Evolutionary conservation across 331 rosid genomes (phyloP).

Genomic region (Quercus tomentella): DNA sequence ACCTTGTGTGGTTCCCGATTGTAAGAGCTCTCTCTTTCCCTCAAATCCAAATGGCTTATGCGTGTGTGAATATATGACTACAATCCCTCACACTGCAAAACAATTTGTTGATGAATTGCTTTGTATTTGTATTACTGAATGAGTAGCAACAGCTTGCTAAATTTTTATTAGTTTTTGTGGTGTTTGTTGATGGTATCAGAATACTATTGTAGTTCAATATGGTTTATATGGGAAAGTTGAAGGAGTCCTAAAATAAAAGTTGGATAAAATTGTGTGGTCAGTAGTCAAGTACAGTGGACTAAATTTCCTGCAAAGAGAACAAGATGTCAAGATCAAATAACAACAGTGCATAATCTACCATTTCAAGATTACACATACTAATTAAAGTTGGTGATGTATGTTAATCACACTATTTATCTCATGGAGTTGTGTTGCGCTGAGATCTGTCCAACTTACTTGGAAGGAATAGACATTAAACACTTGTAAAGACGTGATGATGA

Average conservation of each 20-base stretch:
- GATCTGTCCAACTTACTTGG: background rate
- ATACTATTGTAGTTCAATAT: background rate
- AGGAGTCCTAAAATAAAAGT: background rate
- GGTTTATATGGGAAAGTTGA: background rate
- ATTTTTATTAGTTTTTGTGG: background rate
- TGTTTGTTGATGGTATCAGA: background rate
- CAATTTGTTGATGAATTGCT: background rate
- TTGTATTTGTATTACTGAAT: background rate
- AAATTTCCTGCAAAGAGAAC: background rate
- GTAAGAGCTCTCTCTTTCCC: conserved; percentile 28
- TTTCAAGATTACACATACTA: background rate
- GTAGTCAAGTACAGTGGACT: background rate
- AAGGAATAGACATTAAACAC: background rate
- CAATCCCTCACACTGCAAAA: background rate
- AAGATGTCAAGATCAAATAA: background rate
- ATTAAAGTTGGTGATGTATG: background rate
- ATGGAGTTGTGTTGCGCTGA: background rate
- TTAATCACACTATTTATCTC: background rate
- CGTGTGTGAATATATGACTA: background rate
- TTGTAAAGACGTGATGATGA: background rate
- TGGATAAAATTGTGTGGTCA: background rate
- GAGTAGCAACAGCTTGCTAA: background rate
- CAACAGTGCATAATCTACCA: background rate
- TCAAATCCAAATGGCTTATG: background rate
- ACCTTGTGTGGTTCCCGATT: conserved; percentile 82